These are phyloP conservation scores for Elongisporangium undulatum DNA, from an alignment of 352 stramenopile species.

Conservation along the genomic window DNA sequence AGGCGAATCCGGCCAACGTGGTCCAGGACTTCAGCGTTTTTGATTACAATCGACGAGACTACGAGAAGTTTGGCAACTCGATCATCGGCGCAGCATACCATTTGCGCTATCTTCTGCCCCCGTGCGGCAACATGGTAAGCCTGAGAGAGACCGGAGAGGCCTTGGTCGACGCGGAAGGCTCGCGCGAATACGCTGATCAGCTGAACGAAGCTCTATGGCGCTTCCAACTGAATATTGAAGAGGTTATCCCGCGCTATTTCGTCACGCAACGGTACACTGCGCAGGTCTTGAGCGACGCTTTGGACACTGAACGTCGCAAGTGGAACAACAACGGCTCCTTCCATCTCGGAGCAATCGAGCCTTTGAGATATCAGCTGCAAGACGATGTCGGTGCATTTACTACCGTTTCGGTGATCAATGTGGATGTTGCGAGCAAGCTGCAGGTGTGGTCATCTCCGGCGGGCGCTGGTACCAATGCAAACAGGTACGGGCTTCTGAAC, in stretches of 20 bases:
- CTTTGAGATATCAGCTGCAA: neutral
- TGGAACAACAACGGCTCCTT: neutral
- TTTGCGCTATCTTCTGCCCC: conserved; percentile 5
- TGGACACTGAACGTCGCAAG: neutral
- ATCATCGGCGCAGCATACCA: conserved; percentile 4
- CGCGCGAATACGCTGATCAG: neutral
- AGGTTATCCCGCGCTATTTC: neutral
- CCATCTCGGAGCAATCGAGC: neutral
- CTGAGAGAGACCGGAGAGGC: neutral
- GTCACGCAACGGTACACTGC: neutral
- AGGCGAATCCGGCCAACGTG: neutral
- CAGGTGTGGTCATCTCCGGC: neutral
- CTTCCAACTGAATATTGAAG: neutral
- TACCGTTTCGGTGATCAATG: neutral
- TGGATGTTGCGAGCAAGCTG: neutral
- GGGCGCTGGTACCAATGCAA: neutral
- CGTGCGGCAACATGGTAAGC: conserved; percentile 4
- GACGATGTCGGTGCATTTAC: neutral
- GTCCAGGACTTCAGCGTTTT: neutral
- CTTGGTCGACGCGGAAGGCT: neutral
- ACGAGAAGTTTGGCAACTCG: conserved; percentile 6
- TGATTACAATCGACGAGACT: neutral
- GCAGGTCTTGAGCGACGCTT: neutral
- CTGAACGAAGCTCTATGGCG: neutral
- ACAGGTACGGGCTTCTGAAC: neutral